Conservation (phyloP, 768 basidiomycete genomes). For the Calocybe cyanea region DNA sequence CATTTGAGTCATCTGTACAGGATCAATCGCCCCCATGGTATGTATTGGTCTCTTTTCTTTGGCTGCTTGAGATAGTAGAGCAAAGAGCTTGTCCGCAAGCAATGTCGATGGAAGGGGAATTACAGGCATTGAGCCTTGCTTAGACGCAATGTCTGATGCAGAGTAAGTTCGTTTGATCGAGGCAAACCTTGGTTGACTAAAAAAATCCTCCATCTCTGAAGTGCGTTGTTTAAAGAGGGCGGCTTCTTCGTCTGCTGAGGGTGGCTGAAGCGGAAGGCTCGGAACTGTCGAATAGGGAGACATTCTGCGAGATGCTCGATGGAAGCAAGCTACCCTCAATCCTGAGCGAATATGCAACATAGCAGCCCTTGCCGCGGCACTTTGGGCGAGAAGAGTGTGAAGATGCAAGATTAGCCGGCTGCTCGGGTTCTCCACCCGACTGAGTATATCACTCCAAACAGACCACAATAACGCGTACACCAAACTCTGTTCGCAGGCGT, state of each 20-base stretch:
- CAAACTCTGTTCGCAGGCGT: too few relatives aligned
- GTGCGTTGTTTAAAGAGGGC: conserved; percentile 58
- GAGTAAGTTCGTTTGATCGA: conserved; percentile 77
- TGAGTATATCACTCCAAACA: too few relatives aligned
- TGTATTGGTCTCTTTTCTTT: conserved; percentile 69
- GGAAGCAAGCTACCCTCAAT: conserved; percentile 21
- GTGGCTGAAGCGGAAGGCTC: conserved; percentile 54
- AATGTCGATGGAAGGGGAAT: conserved; percentile 71
- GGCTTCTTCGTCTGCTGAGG: conserved; percentile 53
- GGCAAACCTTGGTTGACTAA: conserved; percentile 68
- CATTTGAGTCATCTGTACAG: conserved; percentile 94
- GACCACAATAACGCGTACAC: too few relatives aligned
- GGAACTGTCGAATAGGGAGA: conserved; percentile 36
- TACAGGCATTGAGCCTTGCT: conserved; percentile 85
- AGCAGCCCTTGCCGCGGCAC: not conserved
- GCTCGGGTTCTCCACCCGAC: too few relatives aligned
- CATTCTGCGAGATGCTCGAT: conserved; percentile 31
- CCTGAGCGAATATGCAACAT: conserved; percentile 29
- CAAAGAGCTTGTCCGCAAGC: conserved; percentile 85
- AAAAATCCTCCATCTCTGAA: conserved; percentile 68
- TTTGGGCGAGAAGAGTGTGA: too few relatives aligned
- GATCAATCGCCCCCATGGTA: conserved; percentile 92
- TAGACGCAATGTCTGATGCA: conserved; percentile 74
- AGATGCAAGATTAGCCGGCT: too few relatives aligned
- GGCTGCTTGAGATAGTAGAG: conserved; percentile 58